phyloP scores from a whole-genome alignment of 1,284 basidiomycete species.

The Leccinum pallidistipes region DNA sequence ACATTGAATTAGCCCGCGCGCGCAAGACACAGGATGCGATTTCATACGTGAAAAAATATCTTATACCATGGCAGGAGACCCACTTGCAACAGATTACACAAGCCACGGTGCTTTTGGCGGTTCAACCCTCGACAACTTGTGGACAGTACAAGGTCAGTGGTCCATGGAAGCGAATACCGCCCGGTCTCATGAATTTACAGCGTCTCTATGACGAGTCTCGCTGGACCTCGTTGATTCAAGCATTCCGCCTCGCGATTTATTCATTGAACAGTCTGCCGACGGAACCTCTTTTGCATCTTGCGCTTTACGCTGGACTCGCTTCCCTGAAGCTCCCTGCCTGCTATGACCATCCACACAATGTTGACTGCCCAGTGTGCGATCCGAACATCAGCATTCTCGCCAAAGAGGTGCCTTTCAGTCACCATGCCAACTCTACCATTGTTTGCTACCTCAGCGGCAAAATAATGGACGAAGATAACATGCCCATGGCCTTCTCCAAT shows the following conservation, averaged over 20 bases:
- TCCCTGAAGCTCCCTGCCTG: conserved; percentile 85
- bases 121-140: conserved; percentile 62
- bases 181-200: conserved; percentile 42
- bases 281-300: conserved; percentile 82
- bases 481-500: conserved; percentile 89
- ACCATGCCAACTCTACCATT: conserved; percentile 94
- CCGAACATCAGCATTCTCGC: conserved; percentile 75
- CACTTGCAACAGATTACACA: conserved; percentile 77
- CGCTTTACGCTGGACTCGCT: conserved; percentile 86
- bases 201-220: conserved; percentile 78
- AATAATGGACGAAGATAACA: conserved; percentile 94
- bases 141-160: conserved; percentile 65
- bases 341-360: conserved; percentile 66
- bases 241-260: conserved; percentile 86
- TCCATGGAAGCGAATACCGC: conserved; percentile 1
- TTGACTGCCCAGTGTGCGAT: conserved; percentile 93
- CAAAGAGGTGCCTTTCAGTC: conserved; percentile 86
- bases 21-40: conserved; percentile 79
- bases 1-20: conserved; percentile 84
- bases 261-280: conserved; percentile 83
- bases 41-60: conserved; percentile 79
- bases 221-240: conserved; percentile 72
- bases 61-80: conserved; percentile 81
- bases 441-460: conserved; percentile 89
- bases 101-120: conserved; percentile 77